A percentile compares a stretch with the other conserved stretches of the same genome.
phyloP scores from a whole-genome alignment of 805 yeast genomes.

The Priceomyces castillae region DNA sequence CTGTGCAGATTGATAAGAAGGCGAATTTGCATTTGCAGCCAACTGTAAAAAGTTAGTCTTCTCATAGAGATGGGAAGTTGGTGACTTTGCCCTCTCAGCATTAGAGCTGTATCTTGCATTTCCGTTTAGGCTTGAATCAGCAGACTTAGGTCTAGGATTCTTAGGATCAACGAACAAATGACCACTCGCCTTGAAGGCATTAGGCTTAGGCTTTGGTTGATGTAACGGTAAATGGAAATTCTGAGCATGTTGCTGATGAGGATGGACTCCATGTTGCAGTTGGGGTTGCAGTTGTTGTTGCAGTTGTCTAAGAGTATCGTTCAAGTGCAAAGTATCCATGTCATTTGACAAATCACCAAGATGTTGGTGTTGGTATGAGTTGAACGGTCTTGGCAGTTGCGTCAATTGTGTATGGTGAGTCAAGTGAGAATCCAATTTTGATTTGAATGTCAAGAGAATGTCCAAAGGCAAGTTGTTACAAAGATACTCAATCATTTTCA shows the following conservation, averaged over 20 bases:
- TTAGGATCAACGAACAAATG: slow-evolving; percentile 19
- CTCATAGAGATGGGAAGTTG: slow-evolving; percentile 42
- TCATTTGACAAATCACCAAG: slow-evolving; percentile 15
- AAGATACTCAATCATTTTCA: slow-evolving; percentile 53
- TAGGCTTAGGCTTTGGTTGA: slow-evolving; percentile 43
- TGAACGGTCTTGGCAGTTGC: slow-evolving; percentile 4
- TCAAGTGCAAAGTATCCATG: slow-evolving; percentile 16
- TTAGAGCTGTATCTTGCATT: slow-evolving; percentile 8
- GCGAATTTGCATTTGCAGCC: slow-evolving; percentile 22
- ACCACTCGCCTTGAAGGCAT: slow-evolving; percentile 19
- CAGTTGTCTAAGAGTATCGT: slow-evolving; percentile 8
- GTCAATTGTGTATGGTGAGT: slow-evolving; percentile 8
- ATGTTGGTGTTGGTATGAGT: slow-evolving; percentile 10
- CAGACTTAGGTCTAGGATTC: slow-evolving; percentile 42
- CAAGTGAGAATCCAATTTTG: slow-evolving; percentile 43
- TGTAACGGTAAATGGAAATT: slow-evolving; percentile 16
- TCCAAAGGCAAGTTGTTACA: slow-evolving; percentile 51
- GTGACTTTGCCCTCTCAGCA: slow-evolving; percentile 35
- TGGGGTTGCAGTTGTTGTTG: slow-evolving; percentile 8
- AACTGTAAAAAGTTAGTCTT: slow-evolving; percentile 43
- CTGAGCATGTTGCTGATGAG: slow-evolving; percentile 8
- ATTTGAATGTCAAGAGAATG: slow-evolving; percentile 47
- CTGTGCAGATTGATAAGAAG: slow-evolving; percentile 17
- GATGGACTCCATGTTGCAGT: slow-evolving; percentile 1
- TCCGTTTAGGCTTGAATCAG: slow-evolving; percentile 38